Evolutionary conservation across 108 stramenopile species (phyloP).

Genomic region (Pseudonitzschia delicatissima): DNA sequence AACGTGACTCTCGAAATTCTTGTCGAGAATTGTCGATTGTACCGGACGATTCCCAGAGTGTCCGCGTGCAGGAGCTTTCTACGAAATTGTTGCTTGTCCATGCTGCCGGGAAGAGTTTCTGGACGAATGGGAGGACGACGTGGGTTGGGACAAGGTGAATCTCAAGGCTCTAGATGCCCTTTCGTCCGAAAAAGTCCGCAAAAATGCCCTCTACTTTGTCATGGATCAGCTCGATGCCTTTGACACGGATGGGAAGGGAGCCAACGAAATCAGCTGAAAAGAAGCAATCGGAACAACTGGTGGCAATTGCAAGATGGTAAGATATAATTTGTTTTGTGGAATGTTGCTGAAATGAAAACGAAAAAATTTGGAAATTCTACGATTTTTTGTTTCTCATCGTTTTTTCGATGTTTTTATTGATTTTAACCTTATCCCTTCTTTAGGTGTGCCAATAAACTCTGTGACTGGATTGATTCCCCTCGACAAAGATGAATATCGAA

Average conservation of each 20-base stretch:
- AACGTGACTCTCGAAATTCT: conserved; percentile 72
- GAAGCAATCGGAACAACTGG: conserved; percentile 39
- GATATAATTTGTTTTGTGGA: too few relatives aligned
- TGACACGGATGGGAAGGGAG: conserved; percentile 50
- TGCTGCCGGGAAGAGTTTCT: conserved; percentile 68
- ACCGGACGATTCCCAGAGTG: conserved; percentile 33
- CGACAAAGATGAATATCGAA: conserved; percentile 62
- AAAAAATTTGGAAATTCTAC: too few relatives aligned
- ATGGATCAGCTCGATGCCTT: conserved; percentile 86
- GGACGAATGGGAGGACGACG: conserved; percentile 79
- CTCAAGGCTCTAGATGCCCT: conserved; percentile 56
- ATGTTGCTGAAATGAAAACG: too few relatives aligned
- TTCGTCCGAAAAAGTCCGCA: conserved; percentile 54
- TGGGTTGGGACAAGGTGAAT: conserved; percentile 77
- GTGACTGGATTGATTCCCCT: conserved; percentile 59
- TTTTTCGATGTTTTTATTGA: not conserved
- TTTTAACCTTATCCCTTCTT: not conserved
- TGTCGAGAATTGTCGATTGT: conserved; percentile 59
- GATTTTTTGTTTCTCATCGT: not conserved
- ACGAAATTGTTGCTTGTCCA: conserved; percentile 55
- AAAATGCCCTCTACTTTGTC: conserved; percentile 75
- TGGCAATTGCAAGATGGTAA: conserved; percentile 32
- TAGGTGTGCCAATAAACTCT: conserved; percentile 61
- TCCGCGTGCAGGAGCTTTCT: conserved; percentile 70
- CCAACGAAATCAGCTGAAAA: conserved; percentile 12